Percentiles rank a stretch among this genome's conserved stretches.
phyloP scores from a whole-genome alignment of 176 grass and related monocot genomes.

The Cenchrus americanus region DNA sequence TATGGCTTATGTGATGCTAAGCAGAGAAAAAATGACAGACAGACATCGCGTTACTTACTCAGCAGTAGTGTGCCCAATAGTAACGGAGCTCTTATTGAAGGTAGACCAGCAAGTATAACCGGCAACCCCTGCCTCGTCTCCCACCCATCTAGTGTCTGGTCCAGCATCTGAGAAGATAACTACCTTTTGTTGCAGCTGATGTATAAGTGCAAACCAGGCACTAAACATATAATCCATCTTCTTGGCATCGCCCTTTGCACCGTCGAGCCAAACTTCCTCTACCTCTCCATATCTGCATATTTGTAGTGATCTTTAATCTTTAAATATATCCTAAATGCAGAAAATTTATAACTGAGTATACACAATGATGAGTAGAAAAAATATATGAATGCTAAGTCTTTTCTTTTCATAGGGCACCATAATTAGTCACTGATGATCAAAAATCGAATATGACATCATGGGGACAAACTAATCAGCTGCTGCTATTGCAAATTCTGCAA shows the following conservation, averaged over 20 bases:
- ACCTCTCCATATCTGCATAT: conserved; percentile 82
- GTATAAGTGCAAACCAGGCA: conserved; percentile 83
- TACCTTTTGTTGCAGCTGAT: conserved; percentile 76
- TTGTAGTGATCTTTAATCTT: conserved; percentile 19
- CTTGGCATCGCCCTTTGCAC: conserved; percentile 71
- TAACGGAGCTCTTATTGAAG: conserved; percentile 71
- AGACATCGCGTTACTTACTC: conserved; percentile 56
- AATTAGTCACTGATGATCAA: neutral
- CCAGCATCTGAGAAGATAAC: conserved; percentile 95
- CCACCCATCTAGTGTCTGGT: conserved; percentile 86
- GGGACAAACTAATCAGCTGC: neutral
- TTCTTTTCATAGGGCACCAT: neutral
- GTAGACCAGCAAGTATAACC: conserved; percentile 82
- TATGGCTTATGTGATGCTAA: conserved; percentile 3
- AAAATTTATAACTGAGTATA: neutral
- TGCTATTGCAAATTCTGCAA: neutral
- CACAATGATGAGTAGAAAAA: conserved; percentile 2
- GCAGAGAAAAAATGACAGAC: neutral
- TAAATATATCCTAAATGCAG: conserved; percentile 4
- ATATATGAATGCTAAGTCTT: conserved; percentile 6
- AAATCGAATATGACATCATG: conserved; percentile 7
- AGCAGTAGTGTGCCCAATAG: conserved; percentile 62
- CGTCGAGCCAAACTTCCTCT: conserved; percentile 89
- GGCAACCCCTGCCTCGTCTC: conserved; percentile 70
- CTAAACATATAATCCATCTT: conserved; percentile 83